Evolutionary conservation across 768 basidiomycete genomes (phyloP).

Genomic region (Phanerochaete sordida): DNA sequence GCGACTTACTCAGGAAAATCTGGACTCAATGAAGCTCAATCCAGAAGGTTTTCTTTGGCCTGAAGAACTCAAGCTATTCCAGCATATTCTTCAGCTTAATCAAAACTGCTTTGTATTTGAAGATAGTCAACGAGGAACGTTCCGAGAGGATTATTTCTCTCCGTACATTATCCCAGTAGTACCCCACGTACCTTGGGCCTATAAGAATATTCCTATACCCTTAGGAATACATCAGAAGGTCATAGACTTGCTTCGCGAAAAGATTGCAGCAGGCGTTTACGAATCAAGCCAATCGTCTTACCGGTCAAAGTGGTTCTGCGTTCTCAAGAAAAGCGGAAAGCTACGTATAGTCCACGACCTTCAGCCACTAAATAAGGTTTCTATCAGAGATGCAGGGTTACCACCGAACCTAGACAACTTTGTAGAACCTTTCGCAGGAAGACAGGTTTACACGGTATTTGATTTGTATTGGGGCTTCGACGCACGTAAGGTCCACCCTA

Average conservation of each 20-base stretch:
- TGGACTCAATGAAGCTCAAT: constrained; percentile 26
- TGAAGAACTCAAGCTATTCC: constrained; percentile 25
- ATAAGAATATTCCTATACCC: constrained; percentile 33
- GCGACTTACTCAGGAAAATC: constrained; percentile 20
- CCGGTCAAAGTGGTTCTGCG: constrained; percentile 34
- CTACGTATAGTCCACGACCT: constrained; percentile 35
- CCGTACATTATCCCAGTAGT: constrained; percentile 29
- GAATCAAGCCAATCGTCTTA: constrained; percentile 35
- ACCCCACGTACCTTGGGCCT: constrained; percentile 34
- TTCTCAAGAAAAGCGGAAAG: constrained; percentile 32
- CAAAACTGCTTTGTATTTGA: constrained; percentile 19
- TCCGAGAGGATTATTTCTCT: constrained; percentile 22
- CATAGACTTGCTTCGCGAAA: constrained; percentile 26
- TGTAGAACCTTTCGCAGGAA: constrained; percentile 21
- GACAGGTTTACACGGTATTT: constrained; percentile 11
- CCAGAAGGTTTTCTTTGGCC: constrained; percentile 23
- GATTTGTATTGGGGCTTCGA: constrained; percentile 18
- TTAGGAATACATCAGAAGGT: constrained; percentile 29
- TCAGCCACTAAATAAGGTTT: constrained; percentile 34
- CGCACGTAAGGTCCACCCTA: constrained; percentile 5
- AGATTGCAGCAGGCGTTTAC: constrained; percentile 34
- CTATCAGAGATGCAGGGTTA: constrained; percentile 33
- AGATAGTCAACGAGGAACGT: constrained; percentile 18
- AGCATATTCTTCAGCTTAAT: constrained; percentile 12
- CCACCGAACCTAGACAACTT: constrained; percentile 32